These are phyloP conservation scores for Penicillium sp. DNA, from an alignment of 2,329 filamentous ascomycete genomes.

Conservation along the genomic window DNA sequence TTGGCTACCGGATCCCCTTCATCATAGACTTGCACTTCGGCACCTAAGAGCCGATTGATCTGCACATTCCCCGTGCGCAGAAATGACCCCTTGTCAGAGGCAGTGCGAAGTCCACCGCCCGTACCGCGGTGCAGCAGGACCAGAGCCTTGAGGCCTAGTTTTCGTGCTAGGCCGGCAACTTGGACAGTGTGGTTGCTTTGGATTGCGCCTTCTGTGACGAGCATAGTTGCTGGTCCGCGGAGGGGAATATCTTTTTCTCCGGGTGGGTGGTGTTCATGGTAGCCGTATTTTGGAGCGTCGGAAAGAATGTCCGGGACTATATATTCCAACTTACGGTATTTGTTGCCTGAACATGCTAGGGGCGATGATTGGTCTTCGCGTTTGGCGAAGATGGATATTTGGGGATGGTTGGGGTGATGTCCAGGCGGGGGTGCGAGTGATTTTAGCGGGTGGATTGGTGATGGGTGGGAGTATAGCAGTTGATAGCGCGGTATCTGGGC, in stretches of 20 bases:
- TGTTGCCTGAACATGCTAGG: constrained; percentile 37
- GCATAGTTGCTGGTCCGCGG: constrained; percentile 25
- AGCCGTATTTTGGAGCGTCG: constrained; percentile 11
- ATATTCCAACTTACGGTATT: constrained; percentile 42
- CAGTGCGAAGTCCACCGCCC: constrained; percentile 25
- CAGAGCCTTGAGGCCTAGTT: constrained; percentile 27
- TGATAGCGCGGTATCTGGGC: constrained; percentile 30
- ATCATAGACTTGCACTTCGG: constrained; percentile 55
- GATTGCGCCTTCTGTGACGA: constrained; percentile 38
- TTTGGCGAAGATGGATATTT: constrained; percentile 32
- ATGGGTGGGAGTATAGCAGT: constrained; percentile 31
- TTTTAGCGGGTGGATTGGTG: constrained; percentile 35
- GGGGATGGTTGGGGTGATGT: constrained; percentile 9
- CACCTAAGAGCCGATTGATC: constrained; percentile 29
- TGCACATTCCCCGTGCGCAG: constrained; percentile 29
- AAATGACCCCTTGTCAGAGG: constrained; percentile 21
- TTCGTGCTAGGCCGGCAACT: constrained; percentile 31
- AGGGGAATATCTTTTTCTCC: neutral
- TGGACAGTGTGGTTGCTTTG: constrained; percentile 42
- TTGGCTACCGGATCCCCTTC: constrained; percentile 50
- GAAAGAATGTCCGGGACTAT: constrained; percentile 36
- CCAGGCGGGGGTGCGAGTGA: constrained; percentile 11
- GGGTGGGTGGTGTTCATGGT: constrained; percentile 17
- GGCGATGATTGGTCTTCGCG: constrained; percentile 38
- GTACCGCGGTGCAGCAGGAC: constrained; percentile 31